Evolutionary conservation across 345 rosid species (phyloP).

Genomic region (Eutrema japonicum): DNA sequence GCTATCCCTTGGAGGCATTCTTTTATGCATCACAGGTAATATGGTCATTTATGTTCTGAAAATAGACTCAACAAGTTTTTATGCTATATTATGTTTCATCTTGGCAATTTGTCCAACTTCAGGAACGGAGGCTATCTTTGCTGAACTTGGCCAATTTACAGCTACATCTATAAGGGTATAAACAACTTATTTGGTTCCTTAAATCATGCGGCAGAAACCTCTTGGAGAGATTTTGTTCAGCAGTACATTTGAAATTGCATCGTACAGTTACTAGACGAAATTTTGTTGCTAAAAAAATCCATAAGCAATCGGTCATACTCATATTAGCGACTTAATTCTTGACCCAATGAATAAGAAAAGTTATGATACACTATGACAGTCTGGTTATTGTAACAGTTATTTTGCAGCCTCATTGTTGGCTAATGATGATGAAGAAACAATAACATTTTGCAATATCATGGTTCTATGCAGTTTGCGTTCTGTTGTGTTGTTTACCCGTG

Average conservation of each 20-base stretch:
- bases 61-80: background rate
- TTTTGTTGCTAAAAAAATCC: slow-evolving; percentile 1
- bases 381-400: slow-evolving; percentile 8
- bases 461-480: slow-evolving; percentile 73
- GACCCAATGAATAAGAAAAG: slow-evolving; percentile 18
- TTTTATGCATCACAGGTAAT: slow-evolving; percentile 83
- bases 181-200: slow-evolving; percentile 5
- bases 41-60: slow-evolving; percentile 11
- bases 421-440: slow-evolving; percentile 11
- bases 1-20: slow-evolving; percentile 82
- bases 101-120: slow-evolving; percentile 35
- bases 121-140: slow-evolving; percentile 90
- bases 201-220: slow-evolving; percentile 8
- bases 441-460: slow-evolving; percentile 26
- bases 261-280: background rate
- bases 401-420: background rate
- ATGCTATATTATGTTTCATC: slow-evolving; percentile 30
- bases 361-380: slow-evolving; percentile 6
- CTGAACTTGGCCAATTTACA: slow-evolving; percentile 76
- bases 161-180: slow-evolving; percentile 80
- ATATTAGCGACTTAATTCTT: slow-evolving; percentile 21
- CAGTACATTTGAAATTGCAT: slow-evolving; percentile 1
- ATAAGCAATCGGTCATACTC: background rate
- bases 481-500: slow-evolving; percentile 80
- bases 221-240: background rate